Evolutionary conservation across 176 grass and related monocot genomes (phyloP).

Genomic region (Pontederia crassipes): DNA sequence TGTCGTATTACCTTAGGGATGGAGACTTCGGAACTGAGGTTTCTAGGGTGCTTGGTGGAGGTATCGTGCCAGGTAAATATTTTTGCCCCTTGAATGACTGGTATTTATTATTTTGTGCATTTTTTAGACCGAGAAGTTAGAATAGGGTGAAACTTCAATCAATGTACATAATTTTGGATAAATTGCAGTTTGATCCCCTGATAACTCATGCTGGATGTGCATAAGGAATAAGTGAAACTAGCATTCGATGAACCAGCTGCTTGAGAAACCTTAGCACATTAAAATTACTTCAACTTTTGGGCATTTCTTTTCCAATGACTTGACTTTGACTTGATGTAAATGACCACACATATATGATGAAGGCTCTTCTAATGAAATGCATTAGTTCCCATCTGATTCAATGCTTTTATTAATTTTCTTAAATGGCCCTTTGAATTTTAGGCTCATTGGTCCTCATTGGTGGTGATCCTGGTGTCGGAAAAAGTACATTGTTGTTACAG

Average conservation of each 20-base stretch:
- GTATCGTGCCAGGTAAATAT: slow-evolving; percentile 75
- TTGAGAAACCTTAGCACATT: no score
- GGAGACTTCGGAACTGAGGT: slow-evolving; percentile 71
- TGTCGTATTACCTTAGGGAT: slow-evolving; percentile 23
- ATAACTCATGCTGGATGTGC: no score
- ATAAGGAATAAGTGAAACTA: no score
- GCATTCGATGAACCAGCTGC: no score
- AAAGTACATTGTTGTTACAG: slow-evolving; percentile 95
- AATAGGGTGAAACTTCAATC: no score
- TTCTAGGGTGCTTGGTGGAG: slow-evolving; percentile 72
- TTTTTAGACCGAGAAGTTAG: not conserved
- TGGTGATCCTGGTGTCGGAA: slow-evolving; percentile 93
- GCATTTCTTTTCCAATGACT: slow-evolving; percentile 6
- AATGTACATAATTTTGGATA: no score
- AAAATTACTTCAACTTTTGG: not conserved
- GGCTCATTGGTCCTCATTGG: slow-evolving; percentile 91
- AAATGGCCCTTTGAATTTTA: slow-evolving; percentile 28
- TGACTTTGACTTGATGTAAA: not conserved
- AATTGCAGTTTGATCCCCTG: no score
- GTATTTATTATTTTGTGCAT: slow-evolving; percentile 6
- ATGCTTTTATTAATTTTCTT: no score
- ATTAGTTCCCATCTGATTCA: no score
- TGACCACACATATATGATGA: not conserved
- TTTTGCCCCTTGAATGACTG: not conserved
- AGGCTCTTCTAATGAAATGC: no score